Percentiles rank a stretch among this genome's conserved stretches.
Conservation (phyloP, 192 early-diverging fungal genomes). For the Allomyces macrogynus region DNA sequence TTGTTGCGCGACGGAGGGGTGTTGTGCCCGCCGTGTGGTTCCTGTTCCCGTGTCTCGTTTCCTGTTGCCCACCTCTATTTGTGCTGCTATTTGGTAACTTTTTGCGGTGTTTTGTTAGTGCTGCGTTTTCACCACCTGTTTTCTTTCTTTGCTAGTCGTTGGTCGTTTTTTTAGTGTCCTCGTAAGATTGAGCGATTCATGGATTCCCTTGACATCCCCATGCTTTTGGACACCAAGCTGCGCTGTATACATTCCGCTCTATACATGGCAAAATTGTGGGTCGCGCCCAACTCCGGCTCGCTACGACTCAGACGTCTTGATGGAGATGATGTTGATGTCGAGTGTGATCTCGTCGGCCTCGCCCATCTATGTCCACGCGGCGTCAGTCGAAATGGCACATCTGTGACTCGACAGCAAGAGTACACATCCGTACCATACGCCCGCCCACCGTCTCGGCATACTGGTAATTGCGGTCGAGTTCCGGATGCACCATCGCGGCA, state of each 20-base stretch:
- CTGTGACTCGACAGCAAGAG: too few species aligned
- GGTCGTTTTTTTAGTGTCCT: too few species aligned
- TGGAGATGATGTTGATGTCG: constrained; percentile 13
- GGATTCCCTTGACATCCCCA: not conserved
- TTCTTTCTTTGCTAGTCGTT: too few species aligned
- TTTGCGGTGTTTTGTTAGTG: too few species aligned
- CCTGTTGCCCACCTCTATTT: too few species aligned
- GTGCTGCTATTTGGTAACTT: too few species aligned
- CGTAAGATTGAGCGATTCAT: too few species aligned
- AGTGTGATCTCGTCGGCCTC: constrained; percentile 16
- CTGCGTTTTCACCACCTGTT: too few species aligned
- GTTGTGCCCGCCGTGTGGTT: too few species aligned
- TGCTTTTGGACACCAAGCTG: not conserved
- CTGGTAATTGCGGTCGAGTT: constrained; percentile 38
- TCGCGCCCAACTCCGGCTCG: not conserved
- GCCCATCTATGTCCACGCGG: constrained; percentile 30
- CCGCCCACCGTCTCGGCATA: constrained; percentile 60
- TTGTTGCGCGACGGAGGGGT: too few species aligned
- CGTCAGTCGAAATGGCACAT: too few species aligned
- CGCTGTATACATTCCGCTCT: not conserved
- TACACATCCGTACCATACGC: constrained; percentile 9
- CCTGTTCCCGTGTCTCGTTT: too few species aligned
- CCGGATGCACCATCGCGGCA: constrained; percentile 47
- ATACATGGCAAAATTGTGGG: not conserved
- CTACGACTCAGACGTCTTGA: not conserved